Evolutionary conservation across 352 stramenopile genomes (phyloP), one percentile per base, ranked within the genome.

Genomic region (Blastocystis sp.): DNA sequence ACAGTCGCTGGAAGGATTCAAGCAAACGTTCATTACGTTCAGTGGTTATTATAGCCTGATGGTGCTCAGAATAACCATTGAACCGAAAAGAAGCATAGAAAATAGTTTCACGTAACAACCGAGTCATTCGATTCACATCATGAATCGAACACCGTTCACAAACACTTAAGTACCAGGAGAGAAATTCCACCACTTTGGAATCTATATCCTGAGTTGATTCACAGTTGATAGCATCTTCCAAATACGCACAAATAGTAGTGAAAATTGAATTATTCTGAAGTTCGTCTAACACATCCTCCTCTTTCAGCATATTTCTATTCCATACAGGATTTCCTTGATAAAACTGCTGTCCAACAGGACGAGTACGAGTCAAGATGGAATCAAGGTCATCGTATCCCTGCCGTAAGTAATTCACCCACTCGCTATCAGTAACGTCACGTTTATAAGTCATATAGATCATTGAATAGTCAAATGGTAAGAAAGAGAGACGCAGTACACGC

Each of bases 261-360:
- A 85, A 85, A 55, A 85, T 85, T 7, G 73, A 85, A 30, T 85
- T 85, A 34, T 50, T 85, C 20, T 85, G 73, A 8, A 85, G 73
- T 30, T 85, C 73, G 2, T 65, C 47, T 55, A 85, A 18, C 34
- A 85, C 50, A 18, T 85, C 47, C 20, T 59, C 73, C 39, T 85
- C 73, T 24, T 47, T 65, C 39, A 85, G 50, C 73, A 85, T 85
- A 18, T 55, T 50, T 30, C 63, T 41, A 45, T 85, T 85, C 73
- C 73, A 85, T 4, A 85, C 73, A 30, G 37, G 73, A n/a, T 85
- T 64, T 30, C 73, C 73, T 37, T 85, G 53, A 65, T 68, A 85
- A 45, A 85, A 85, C 50, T 85, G 73, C 24, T 85, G 73, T 47
- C 73, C 73, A 11, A 85, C 39, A 9, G 73, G 73, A 43, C 73